phyloP scores from a whole-genome alignment of 257 asterid genomes.

The Solanum phureja region DNA sequence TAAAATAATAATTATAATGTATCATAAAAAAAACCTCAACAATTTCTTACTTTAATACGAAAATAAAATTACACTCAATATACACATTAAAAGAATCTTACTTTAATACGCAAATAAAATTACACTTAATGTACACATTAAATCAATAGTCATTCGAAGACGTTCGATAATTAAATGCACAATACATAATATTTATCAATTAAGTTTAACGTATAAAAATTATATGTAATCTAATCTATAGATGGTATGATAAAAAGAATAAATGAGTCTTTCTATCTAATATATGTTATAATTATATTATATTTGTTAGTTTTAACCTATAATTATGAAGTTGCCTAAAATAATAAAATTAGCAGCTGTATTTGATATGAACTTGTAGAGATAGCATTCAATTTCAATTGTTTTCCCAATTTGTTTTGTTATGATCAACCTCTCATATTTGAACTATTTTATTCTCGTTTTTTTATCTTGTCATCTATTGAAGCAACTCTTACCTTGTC shows the following conservation, averaged over 20 bases:
- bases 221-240: background rate
- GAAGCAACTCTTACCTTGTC: rapidly evolving
- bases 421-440: background rate
- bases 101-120: too few relatives aligned
- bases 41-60: background rate
- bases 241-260: background rate
- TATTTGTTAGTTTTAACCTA: background rate
- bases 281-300: background rate
- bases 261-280: background rate
- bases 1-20: background rate
- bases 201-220: too few relatives aligned
- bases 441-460: background rate
- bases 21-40: background rate
- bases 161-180: background rate
- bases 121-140: too few relatives aligned
- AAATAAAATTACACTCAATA: background rate
- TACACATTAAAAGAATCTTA: too few relatives aligned
- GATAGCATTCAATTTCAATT: background rate
- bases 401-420: background rate
- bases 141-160: background rate
- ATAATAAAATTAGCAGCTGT: background rate
- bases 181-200: background rate
- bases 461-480: background rate
- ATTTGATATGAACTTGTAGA: background rate
- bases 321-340: background rate